These are phyloP conservation scores for Mortierella sp. DNA, from an alignment of 371 early-diverging fungal species.

Conservation along the genomic window DNA sequence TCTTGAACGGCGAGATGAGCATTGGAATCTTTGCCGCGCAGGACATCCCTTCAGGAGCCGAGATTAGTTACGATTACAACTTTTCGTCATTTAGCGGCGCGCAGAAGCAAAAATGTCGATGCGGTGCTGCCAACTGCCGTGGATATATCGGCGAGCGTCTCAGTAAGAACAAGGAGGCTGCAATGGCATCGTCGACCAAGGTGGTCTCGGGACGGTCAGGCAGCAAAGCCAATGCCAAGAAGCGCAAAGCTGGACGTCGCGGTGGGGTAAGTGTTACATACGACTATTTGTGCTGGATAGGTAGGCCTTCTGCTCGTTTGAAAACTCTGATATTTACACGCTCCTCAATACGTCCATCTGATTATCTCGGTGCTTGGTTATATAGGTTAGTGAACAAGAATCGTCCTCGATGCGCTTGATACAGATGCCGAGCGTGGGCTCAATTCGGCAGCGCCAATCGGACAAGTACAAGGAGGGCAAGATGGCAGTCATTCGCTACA, in stretches of 20 bases:
- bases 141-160: conserved; percentile 71
- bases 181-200: not conserved
- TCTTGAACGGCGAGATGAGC: conserved; percentile 76
- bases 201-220: conserved; percentile 19
- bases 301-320: not conserved
- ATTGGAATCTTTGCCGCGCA: conserved; percentile 85
- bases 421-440: conserved; percentile 43
- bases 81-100: conserved; percentile 80
- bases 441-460: conserved; percentile 51
- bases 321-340: not conserved
- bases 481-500: conserved; percentile 50
- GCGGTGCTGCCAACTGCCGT: conserved; percentile 79
- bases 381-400: conserved; percentile 34
- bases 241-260: conserved; percentile 48
- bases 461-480: conserved; percentile 51
- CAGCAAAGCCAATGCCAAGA: conserved; percentile 31
- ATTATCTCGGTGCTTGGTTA: not conserved
- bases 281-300: not conserved
- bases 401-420: conserved; percentile 26
- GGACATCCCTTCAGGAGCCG: conserved; percentile 80
- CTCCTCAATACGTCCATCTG: no score
- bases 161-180: conserved; percentile 37
- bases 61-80: conserved; percentile 92
- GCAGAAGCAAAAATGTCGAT: conserved; percentile 79
- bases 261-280: conserved; percentile 16